Evolutionary conservation across 2,329 filamentous ascomycete species (phyloP), one percentile per base, ranked within the genome.

Genomic region (Scytalidium sp.): DNA sequence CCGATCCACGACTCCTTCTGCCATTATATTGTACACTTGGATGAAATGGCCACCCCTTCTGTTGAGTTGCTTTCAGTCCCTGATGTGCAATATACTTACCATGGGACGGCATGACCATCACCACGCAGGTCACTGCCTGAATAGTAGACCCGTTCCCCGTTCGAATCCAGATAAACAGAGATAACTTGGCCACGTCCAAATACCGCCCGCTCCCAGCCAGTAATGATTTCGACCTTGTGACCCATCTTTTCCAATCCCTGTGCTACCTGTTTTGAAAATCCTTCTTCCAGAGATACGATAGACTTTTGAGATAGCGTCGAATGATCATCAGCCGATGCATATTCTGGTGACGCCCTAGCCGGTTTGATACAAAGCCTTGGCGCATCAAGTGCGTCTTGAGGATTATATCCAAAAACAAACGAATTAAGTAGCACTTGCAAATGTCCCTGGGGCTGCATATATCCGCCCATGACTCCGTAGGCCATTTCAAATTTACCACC

Each of bases 141-240:
- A 50, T 87, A 93, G 81, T 90, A 96, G 1, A 96, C 76, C 7
- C 81, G 75, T 25, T 79, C 75, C 5, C 81, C 80, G 36, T 92
- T 88, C 32, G 32, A n/a, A 56, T 96, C 90, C 20, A 85, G 72
- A 62, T 86, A 83, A 64, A 83, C 83, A 50, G 88, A 72, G 51
- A 96, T 92, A 45, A 96, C 80, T 75, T 96, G 91, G 0, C 91
- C 91, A 2, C 89, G 74, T 0, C 91, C 91, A 70, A 96, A 96
- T 71, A 86, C 72, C 1, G 75, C 75, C 52, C 91, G 77, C 27
- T 70, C 70, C 66, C 78, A 76, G 0, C 82, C 88, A 15, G 60
- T 75, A 2, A 93, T 70, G 11, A 91, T 75, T 58, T 81, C 64
- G 0, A 95, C 83, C 21, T 80, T 71, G 62, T 96, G 91, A 0